Evolutionary conservation across 805 yeast genomes (phyloP), one percentile per base, ranked within the genome.

Genomic region (Cyberlindnera subsufficiens): DNA sequence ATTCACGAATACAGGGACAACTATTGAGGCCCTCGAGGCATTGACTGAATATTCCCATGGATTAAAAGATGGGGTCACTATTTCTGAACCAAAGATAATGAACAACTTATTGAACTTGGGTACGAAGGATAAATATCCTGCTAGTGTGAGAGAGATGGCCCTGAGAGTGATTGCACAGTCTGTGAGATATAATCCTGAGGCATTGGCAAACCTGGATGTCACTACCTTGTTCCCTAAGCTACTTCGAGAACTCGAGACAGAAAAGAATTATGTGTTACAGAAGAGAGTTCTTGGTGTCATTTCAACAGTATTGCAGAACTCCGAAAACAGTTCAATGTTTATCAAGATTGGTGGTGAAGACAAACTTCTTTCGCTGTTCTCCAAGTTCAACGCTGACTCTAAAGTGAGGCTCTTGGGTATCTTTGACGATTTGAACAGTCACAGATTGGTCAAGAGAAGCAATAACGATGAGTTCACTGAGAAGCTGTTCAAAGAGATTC

Each of bases 171-270:
- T 89, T 44, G 81, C 85, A 0, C 71, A 86, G 5, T 63, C 90
- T 5, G 60, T 88, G 36, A 71, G 96, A 53, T 88, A 88, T 58
- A 89, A 89, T 56, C 79, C 78, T 2, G 75, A 73, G 3, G 88
- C 89, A 0, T 49, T 72, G 2, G 60, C 60, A 3, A 67, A 67
- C 42, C 63, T 74, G 13, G 55, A 53, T 33, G 45, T 32, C 7
- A 35, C 42, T 6, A 36, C 50, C 4, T 41, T 53, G 0, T 19
- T 47, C 5, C 41, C 44, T 1, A 42, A 35, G 9, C 44, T 52
- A 4, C 40, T 55, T 7, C 9, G 13, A 6, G 35, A 44, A 18
- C 33, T 53, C 14, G 17, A 35, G 14, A 14, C 11, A 42, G 46
- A 50, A 53, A 32, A 42, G 29, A 45, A 71, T 30, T 62, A 64